These are phyloP conservation scores for Coprinellus aureogranulatus DNA, from an alignment of 768 basidiomycete species.

Conservation along the genomic window DNA sequence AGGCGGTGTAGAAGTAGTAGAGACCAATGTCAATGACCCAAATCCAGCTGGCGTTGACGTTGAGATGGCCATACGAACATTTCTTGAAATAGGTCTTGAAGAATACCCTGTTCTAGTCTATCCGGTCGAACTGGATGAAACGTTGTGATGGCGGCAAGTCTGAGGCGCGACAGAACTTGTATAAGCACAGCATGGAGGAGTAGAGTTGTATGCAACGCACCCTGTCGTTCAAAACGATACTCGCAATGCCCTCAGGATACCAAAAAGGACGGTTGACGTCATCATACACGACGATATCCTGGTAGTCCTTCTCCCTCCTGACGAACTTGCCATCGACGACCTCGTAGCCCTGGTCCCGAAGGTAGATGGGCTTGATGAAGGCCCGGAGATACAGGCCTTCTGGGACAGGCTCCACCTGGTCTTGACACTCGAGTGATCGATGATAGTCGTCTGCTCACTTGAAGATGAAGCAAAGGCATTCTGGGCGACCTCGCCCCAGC, in stretches of 20 bases:
- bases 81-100: conserved; percentile 99
- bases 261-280: conserved; percentile 99
- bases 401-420: conserved; percentile 83
- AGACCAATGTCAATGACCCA: conserved; percentile 97
- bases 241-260: conserved; percentile 97
- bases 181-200: conserved; percentile 4
- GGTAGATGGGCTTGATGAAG: conserved; percentile 90
- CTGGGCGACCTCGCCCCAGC: conserved; percentile 98
- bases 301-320: conserved; percentile 88
- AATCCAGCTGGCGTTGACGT: conserved; percentile 99
- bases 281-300: conserved; percentile 95
- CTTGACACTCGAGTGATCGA: conserved; percentile 97
- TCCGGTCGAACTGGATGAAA: conserved; percentile 94
- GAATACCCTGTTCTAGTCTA: conserved; percentile 95
- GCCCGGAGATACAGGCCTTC: conserved; percentile 92
- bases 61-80: conserved; percentile 91
- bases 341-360: conserved; percentile 97
- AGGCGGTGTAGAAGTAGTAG: conserved; percentile 96
- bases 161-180: conserved; percentile 68
- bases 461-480: conserved; percentile 99
- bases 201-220: conserved; percentile 35
- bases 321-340: conserved; percentile 94
- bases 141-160: conserved; percentile 89
- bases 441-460: conserved; percentile 99
- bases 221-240: conserved; percentile 87